Conservation (phyloP, 495 filamentous ascomycete genomes). For the Aspergillus ostianus region DNA sequence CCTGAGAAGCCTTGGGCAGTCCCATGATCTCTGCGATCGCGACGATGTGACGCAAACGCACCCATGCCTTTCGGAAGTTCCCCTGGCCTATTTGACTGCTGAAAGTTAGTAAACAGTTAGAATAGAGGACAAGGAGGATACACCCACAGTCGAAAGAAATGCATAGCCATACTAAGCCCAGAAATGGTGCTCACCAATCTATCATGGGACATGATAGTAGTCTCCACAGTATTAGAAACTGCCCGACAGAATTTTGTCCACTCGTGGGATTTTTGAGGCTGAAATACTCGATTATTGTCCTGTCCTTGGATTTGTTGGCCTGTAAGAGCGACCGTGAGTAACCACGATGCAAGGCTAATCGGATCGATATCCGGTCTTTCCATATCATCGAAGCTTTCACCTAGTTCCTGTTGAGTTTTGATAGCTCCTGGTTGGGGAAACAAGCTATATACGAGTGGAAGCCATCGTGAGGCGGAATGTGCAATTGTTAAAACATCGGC, state of each 20-base stretch:
- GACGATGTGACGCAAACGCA: conserved; percentile 24
- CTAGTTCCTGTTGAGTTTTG: conserved; percentile 17
- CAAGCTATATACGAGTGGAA: conserved; percentile 18
- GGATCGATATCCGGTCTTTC: conserved; percentile 20
- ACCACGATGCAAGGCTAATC: conserved; percentile 24
- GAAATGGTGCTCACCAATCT: conserved; percentile 18
- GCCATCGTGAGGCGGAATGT: conserved; percentile 21
- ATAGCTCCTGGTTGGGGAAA: conserved; percentile 19
- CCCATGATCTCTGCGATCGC: conserved; percentile 31
- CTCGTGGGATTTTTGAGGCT: conserved; percentile 1
- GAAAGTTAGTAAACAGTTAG: not conserved
- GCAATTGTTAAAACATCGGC: conserved; percentile 17
- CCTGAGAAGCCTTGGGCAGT: conserved; percentile 18
- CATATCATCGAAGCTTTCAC: conserved; percentile 23
- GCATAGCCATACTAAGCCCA: conserved; percentile 22
- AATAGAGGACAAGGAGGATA: not conserved
- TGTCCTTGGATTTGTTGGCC: conserved; percentile 21
- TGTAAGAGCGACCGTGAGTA: conserved; percentile 24
- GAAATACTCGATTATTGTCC: not conserved
- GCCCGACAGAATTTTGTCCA: conserved; percentile 12
- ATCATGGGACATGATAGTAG: conserved; percentile 22
- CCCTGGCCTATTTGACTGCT: conserved; percentile 25
- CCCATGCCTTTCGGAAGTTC: conserved; percentile 28
- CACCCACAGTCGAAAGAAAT: conserved; percentile 28
- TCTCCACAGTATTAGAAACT: conserved; percentile 24